Evolutionary conservation across 495 filamentous ascomycete species (phyloP).

Genomic region (Tuber indicum): DNA sequence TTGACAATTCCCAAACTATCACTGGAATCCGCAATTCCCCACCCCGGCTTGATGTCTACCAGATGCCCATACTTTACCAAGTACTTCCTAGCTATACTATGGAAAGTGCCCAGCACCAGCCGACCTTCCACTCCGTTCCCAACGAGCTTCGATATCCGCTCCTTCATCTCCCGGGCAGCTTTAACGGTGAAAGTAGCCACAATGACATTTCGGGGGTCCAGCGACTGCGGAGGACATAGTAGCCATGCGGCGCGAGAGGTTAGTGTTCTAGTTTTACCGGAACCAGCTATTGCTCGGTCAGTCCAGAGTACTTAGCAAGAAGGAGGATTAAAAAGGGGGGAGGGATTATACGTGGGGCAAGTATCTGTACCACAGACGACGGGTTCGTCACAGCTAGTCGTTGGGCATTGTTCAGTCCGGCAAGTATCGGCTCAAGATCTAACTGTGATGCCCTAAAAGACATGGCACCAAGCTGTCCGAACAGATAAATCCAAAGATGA

Average conservation of each 20-base stretch:
- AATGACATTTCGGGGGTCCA: conserved; percentile 77
- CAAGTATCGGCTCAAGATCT: conserved; percentile 50
- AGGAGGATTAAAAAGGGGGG: neutral
- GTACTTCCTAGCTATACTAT: conserved; percentile 85
- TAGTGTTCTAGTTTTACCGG: conserved; percentile 94
- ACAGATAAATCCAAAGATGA: neutral
- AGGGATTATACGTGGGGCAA: conserved; percentile 53
- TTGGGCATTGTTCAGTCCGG: conserved; percentile 78
- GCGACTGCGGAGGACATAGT: conserved; percentile 67
- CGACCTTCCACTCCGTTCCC: conserved; percentile 70
- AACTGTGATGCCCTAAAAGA: conserved; percentile 8
- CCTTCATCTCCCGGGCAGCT: conserved; percentile 91
- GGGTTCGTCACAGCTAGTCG: conserved; percentile 73
- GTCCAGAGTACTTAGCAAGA: conserved; percentile 18
- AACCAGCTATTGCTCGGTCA: conserved; percentile 44
- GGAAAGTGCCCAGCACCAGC: conserved; percentile 88
- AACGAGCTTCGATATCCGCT: conserved; percentile 70
- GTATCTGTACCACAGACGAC: conserved; percentile 75
- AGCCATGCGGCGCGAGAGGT: conserved; percentile 92
- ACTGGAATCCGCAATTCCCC: conserved; percentile 84
- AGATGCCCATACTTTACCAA: conserved; percentile 76
- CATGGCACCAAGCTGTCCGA: neutral
- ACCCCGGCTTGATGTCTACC: conserved; percentile 74
- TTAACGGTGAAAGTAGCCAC: conserved; percentile 98
- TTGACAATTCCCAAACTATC: conserved; percentile 54